Evolutionary conservation across 148 eudicot species (phyloP).

Genomic region (Vaccinium vitisidaea): DNA sequence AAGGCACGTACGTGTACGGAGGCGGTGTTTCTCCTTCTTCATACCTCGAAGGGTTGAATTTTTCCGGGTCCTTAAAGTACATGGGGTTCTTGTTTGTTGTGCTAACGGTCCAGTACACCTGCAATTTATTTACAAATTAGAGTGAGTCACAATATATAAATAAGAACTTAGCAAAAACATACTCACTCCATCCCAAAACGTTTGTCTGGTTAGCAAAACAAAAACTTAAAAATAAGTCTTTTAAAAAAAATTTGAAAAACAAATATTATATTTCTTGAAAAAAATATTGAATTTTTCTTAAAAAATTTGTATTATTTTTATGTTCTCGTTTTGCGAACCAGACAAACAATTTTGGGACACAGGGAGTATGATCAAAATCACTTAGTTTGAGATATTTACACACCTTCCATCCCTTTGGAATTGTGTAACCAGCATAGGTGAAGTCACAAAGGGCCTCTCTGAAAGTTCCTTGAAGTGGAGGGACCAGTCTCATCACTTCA

Average conservation of each 20-base stretch:
- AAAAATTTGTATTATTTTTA: no score
- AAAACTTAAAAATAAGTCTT: no score
- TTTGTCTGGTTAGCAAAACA: no score
- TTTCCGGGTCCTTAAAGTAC: slow-evolving; percentile 17
- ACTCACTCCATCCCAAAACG: no score
- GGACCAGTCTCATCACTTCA: slow-evolving; percentile 14
- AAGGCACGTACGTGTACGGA: slow-evolving; percentile 20
- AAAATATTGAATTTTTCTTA: no score
- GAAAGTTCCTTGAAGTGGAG: slow-evolving; percentile 26
- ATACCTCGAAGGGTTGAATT: slow-evolving; percentile 17
- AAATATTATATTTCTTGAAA: no score
- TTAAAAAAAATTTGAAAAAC: no score
- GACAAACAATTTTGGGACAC: no score
- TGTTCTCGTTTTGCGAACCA: no score
- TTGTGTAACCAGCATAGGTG: slow-evolving; percentile 23
- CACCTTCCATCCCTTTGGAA: slow-evolving; percentile 29
- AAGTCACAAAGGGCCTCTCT: slow-evolving; percentile 20
- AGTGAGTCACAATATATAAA: neutral
- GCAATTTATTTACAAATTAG: neutral
- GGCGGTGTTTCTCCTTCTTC: slow-evolving; percentile 5
- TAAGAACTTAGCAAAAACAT: no score
- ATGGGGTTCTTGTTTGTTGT: slow-evolving; percentile 17
- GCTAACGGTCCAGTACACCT: slow-evolving; percentile 25
- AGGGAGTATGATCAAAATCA: neutral
- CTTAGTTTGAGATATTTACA: neutral